Evolutionary conservation across 352 stramenopile species (phyloP).

Genomic region (Phytophthora lateralis): DNA sequence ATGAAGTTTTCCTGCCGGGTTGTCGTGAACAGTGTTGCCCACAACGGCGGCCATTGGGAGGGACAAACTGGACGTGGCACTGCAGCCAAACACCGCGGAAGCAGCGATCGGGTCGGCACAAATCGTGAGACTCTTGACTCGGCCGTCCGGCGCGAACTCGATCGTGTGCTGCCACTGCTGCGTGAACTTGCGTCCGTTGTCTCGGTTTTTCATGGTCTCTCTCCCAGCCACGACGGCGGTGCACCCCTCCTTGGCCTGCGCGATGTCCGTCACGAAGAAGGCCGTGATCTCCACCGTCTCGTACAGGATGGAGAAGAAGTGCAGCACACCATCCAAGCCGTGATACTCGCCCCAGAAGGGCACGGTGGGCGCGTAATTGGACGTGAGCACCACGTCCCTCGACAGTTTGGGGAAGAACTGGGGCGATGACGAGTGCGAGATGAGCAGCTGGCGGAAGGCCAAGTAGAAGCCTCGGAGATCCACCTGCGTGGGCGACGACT

Average conservation of each 20-base stretch:
- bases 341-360: slow-evolving; percentile 91
- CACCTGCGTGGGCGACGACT: slow-evolving; percentile 75
- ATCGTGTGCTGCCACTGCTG: slow-evolving; percentile 92
- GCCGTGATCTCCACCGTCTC: slow-evolving; percentile 89
- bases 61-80: slow-evolving; percentile 84
- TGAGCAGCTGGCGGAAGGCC: slow-evolving; percentile 86
- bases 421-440: slow-evolving; percentile 87
- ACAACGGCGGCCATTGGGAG: slow-evolving; percentile 85
- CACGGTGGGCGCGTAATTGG: slow-evolving; percentile 88
- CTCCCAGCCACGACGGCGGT: slow-evolving; percentile 83
- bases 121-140: slow-evolving; percentile 89
- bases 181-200: slow-evolving; percentile 89
- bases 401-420: slow-evolving; percentile 91
- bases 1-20: slow-evolving; percentile 73
- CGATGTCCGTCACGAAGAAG: slow-evolving; percentile 91
- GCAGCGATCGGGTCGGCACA: slow-evolving; percentile 82
- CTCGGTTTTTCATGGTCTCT: slow-evolving; percentile 90
- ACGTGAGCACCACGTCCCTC: slow-evolving; percentile 83
- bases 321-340: slow-evolving; percentile 83
- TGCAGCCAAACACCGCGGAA: slow-evolving; percentile 88
- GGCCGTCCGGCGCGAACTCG: slow-evolving; percentile 84
- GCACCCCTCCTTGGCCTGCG: slow-evolving; percentile 81
- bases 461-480: slow-evolving; percentile 88
- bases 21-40: slow-evolving; percentile 80
- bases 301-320: slow-evolving; percentile 92